Evolutionary conservation across 75 land plant genomes (phyloP).

Genomic region (Picea sitchensis): DNA sequence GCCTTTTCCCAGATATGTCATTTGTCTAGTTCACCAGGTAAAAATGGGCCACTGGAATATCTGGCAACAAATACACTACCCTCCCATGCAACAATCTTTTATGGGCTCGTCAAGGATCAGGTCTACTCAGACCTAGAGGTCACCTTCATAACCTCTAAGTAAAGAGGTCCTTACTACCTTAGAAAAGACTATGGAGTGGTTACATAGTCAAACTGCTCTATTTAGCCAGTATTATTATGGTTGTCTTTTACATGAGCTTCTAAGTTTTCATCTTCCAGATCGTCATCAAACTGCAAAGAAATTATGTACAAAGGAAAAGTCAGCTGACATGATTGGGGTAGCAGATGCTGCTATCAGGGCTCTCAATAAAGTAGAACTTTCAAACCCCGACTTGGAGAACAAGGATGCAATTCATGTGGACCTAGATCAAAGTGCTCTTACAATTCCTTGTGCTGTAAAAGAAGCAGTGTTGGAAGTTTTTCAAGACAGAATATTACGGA

Average conservation of each 20-base stretch:
- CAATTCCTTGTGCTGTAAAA: conserved; percentile 67
- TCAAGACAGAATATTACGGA: conserved; percentile 88
- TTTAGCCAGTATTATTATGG: conserved; percentile 94
- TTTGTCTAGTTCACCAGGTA: too few relatives aligned
- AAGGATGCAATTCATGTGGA: conserved; percentile 63
- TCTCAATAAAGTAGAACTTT: conserved; percentile 56
- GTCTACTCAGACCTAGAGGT: conserved; percentile 97
- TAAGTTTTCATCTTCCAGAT: conserved; percentile 86
- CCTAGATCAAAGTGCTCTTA: conserved; percentile 74
- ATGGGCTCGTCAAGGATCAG: conserved; percentile 94
- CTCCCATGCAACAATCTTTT: conserved; percentile 77
- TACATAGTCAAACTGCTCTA: conserved; percentile 76
- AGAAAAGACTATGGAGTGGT: conserved; percentile 69
- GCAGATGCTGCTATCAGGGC: conserved; percentile 33
- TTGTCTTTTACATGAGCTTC: conserved; percentile 88
- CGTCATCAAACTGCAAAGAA: conserved; percentile 47
- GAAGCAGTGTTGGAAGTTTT: conserved; percentile 88
- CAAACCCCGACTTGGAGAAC: conserved; percentile 26
- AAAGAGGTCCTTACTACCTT: conserved; percentile 57
- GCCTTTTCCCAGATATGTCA: too few relatives aligned
- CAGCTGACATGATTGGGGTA: conserved; percentile 41
- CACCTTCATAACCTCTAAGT: conserved; percentile 82
- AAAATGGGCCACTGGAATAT: conserved; percentile 52
- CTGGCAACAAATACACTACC: conserved; percentile 72
- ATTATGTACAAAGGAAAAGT: background rate